Conservation (phyloP, 208 protist genomes). For the Angomonas deanei region DNA sequence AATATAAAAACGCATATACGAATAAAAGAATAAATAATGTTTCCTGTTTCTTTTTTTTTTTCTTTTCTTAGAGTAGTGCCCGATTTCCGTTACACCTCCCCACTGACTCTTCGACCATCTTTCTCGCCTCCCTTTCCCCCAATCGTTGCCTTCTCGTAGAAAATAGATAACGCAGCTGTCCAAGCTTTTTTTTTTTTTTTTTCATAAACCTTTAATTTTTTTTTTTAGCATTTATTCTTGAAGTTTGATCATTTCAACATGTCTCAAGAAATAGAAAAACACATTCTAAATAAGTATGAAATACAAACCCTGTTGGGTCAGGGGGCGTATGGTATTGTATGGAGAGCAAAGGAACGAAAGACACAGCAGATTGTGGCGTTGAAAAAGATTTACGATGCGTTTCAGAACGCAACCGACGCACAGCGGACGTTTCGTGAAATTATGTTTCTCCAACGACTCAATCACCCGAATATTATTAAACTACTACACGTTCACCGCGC, state of each 20-base stretch:
- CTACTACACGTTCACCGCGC: conserved; percentile 96
- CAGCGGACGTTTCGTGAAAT: conserved; percentile 96
- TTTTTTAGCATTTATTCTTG: background rate
- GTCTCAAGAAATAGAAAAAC: conserved; percentile 88
- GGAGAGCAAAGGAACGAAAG: conserved; percentile 89
- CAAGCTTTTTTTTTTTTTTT: too few species aligned
- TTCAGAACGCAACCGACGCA: conserved; percentile 90
- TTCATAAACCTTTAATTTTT: too few species aligned
- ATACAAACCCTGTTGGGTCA: conserved; percentile 93
- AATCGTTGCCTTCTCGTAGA: too few species aligned
- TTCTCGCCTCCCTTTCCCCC: too few species aligned
- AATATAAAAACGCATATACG: background rate
- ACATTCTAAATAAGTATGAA: conserved; percentile 93
- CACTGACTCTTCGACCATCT: too few species aligned
- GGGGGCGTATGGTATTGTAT: conserved; percentile 95
- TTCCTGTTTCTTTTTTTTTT: conserved; percentile 9
- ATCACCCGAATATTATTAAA: conserved; percentile 97
- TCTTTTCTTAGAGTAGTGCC: conserved; percentile 3
- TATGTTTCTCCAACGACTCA: conserved; percentile 95
- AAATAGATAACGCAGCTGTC: too few species aligned
- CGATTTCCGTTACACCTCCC: too few species aligned
- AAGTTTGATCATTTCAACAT: conserved; percentile 23
- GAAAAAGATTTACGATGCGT: conserved; percentile 97
- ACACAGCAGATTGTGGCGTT: conserved; percentile 90
- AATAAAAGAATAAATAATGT: background rate